Evolutionary conservation across 805 yeast genomes (phyloP), one percentile per base, ranked within the genome.

Genomic region (Lachancea sp.): DNA sequence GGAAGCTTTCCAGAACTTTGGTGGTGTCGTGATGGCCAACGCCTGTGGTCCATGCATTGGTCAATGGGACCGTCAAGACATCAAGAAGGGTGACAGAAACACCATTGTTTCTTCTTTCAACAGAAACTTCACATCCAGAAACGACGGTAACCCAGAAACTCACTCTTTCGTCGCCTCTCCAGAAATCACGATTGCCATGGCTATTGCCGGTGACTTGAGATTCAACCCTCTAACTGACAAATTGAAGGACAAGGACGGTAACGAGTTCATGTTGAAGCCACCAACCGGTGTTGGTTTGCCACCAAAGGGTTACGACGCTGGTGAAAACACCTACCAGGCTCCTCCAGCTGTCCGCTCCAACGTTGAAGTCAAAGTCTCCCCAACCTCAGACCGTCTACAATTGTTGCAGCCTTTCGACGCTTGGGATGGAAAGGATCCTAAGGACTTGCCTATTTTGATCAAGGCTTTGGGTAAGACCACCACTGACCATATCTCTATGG

Each of bases 41-140:
- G 98, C 98, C 48, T 91, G 98, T 77, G 98, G 98, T 63, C 98
- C 98, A 65, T 90, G 98, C 79, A 90, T 90, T 65, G 98, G 98
- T 63, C 97, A 91, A 77, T 91, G 98, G 98, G 96, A 90, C 69
- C 85, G 98, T 72, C 85, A 77, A 62, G 90, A 86, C 67, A 80
- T 87, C 68, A 81, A 86, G 75, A 88, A 86, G 77, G 93, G 90
- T 67, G 95, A 86, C 70, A 85, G 87, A 73, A 91, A 91, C 79
- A 91, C 97, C 60, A 91, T 91, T 70, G 91, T 91, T 62, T 86
- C 97, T 35, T 88, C 96, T 51, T 91, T 86, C 82, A 91, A 91
- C 85, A 86, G 98, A 79, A 91, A 91, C 74, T 91, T 91, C 79
- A 85, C 96, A 59, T 82, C 96, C 54, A 86, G 98, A 82, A 90